phyloP scores from a whole-genome alignment of 139 green algal species.

The Bryopsis sp. region DNA sequence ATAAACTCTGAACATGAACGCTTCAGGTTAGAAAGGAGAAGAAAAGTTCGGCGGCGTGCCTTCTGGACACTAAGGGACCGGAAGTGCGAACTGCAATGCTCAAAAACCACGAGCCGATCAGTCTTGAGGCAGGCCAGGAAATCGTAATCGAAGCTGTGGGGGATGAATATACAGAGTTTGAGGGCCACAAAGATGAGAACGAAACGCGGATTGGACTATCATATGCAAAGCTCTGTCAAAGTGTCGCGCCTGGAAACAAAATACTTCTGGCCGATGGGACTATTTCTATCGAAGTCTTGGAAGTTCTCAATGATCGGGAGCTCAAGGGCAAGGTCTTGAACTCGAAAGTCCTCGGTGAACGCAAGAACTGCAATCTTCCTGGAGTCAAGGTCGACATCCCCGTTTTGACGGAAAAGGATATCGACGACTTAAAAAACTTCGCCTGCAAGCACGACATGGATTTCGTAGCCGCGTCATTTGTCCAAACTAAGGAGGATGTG shows the following conservation, averaged over 20 bases:
- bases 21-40: constrained; percentile 30
- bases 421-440: constrained; percentile 54
- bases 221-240: constrained; percentile 43
- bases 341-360: constrained; percentile 29
- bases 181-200: constrained; percentile 34
- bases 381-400: constrained; percentile 67
- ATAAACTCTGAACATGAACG: too few relatives aligned
- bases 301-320: constrained; percentile 29
- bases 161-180: constrained; percentile 38
- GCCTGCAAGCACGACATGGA: constrained; percentile 45
- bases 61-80: constrained; percentile 58
- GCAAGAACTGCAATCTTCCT: constrained; percentile 56
- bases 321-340: constrained; percentile 30
- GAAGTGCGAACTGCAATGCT: constrained; percentile 62
- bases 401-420: constrained; percentile 58
- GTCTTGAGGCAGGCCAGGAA: constrained; percentile 40
- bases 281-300: constrained; percentile 32
- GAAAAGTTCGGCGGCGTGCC: constrained; percentile 20
- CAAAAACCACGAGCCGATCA: constrained; percentile 34
- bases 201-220: constrained; percentile 45
- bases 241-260: constrained; percentile 37
- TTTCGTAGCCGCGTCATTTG: constrained; percentile 45
- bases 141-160: constrained; percentile 51
- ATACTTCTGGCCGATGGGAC: too few relatives aligned
- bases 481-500: constrained; percentile 51